Evolutionary conservation across 2,329 filamentous ascomycete genomes (phyloP).

Genomic region (Fusarium sambucinum): DNA sequence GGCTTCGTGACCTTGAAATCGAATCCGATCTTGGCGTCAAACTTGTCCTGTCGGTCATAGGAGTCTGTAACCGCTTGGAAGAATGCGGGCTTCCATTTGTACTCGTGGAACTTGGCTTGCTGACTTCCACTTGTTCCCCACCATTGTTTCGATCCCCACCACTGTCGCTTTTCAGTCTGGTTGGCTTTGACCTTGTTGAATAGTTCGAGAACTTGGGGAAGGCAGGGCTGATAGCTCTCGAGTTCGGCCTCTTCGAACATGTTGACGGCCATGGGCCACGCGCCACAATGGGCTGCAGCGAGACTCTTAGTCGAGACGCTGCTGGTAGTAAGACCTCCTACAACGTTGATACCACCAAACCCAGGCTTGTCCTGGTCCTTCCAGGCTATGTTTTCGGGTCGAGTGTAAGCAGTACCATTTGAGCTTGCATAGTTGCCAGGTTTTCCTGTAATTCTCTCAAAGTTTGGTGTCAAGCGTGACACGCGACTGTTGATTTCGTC

Average conservation of each 20-base stretch:
- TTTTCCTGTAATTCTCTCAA: constrained; percentile 41
- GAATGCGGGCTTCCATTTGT: constrained; percentile 50
- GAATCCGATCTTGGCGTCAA: constrained; percentile 51
- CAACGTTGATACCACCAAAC: constrained; percentile 56
- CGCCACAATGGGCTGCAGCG: constrained; percentile 57
- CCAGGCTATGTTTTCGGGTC: constrained; percentile 45
- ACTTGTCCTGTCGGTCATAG: constrained; percentile 51
- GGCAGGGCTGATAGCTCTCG: constrained; percentile 59
- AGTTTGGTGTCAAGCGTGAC: constrained; percentile 47
- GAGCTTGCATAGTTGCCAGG: constrained; percentile 29
- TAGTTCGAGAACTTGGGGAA: constrained; percentile 55
- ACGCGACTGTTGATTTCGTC: constrained; percentile 47
- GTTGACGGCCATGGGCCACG: constrained; percentile 56
- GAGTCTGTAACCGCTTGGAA: constrained; percentile 52
- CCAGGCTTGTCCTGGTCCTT: constrained; percentile 27
- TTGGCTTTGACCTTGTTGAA: constrained; percentile 47
- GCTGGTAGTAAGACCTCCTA: constrained; percentile 55
- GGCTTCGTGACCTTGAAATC: constrained; percentile 48
- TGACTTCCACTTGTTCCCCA: constrained; percentile 1
- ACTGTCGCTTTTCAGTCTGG: constrained; percentile 18
- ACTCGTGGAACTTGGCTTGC: constrained; percentile 43
- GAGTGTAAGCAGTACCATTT: constrained; percentile 46
- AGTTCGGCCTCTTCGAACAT: constrained; percentile 57
- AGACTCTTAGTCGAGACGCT: constrained; percentile 60
- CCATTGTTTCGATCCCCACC: constrained; percentile 24